These are phyloP conservation scores for Adansonia madagascariensis DNA, from an alignment of 441 rosid genomes.

Conservation along the genomic window DNA sequence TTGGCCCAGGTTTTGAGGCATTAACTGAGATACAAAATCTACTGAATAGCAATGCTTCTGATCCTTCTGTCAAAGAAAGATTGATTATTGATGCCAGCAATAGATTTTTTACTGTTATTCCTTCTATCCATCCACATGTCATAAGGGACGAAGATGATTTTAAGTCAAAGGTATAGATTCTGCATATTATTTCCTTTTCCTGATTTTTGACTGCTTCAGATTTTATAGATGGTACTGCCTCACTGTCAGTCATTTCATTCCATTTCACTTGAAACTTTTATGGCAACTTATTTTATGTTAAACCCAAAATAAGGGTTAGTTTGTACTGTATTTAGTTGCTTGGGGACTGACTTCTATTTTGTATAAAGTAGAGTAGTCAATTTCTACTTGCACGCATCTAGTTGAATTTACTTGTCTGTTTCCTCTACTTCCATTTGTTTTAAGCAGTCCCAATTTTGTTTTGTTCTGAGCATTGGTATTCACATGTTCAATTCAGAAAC, in stretches of 20 bases:
- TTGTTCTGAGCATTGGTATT: background rate
- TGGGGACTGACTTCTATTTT: background rate
- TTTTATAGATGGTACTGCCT: constrained; percentile 18
- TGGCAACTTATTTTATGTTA: background rate
- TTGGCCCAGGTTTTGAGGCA: constrained; percentile 86
- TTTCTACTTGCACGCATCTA: background rate
- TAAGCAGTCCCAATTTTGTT: constrained; percentile 8
- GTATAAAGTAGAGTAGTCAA: background rate
- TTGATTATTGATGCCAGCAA: constrained; percentile 91
- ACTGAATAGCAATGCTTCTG: constrained; percentile 45
- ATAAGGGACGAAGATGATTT: constrained; percentile 89
- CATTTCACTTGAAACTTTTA: background rate
- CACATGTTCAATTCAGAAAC: constrained; percentile 4
- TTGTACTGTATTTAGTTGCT: constrained; percentile 8
- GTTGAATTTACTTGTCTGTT: constrained; percentile 1
- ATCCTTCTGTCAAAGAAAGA: constrained; percentile 70
- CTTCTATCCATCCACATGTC: constrained; percentile 85
- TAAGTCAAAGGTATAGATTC: constrained; percentile 73
- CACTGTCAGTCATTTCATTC: background rate
- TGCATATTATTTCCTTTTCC: constrained; percentile 20
- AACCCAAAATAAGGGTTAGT: background rate
- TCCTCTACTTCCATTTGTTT: background rate
- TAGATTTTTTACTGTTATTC: constrained; percentile 90
- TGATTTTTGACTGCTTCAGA: constrained; percentile 17
- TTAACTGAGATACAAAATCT: constrained; percentile 89